A percentile compares a stretch with the other conserved stretches of the same genome.
phyloP scores from a whole-genome alignment of 208 protist species.

The Leishmania amazonensis region DNA sequence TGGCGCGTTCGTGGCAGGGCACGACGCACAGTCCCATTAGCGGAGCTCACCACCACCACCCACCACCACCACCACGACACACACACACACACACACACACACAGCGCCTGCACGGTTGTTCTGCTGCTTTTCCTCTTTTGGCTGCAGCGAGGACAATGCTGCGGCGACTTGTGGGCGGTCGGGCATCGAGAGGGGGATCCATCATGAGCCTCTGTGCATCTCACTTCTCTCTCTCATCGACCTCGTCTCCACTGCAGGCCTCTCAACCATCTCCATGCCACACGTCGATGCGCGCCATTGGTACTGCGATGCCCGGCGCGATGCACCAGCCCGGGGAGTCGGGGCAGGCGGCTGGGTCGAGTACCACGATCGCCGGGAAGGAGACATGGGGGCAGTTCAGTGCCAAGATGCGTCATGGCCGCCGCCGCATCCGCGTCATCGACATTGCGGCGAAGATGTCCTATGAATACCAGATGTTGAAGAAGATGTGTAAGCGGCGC shows the following conservation, averaged over 20 bases:
- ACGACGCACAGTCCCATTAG: background rate
- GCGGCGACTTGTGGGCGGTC: constrained; percentile 7
- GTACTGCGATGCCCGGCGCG: constrained; percentile 41
- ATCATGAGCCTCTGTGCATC: background rate
- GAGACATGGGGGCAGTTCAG: constrained; percentile 90
- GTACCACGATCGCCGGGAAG: constrained; percentile 61
- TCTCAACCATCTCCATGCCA: constrained; percentile 3
- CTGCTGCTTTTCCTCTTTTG: background rate
- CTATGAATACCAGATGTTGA: constrained; percentile 93
- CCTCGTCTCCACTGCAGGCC: background rate
- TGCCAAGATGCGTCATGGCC: constrained; percentile 76
- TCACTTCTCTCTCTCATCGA: background rate
- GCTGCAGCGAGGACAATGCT: constrained; percentile 7
- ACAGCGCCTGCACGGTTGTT: background rate
- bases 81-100: background rate
- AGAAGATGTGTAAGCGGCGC: constrained; percentile 85
- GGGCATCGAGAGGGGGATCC: background rate
- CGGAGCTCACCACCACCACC: background rate
- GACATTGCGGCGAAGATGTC: constrained; percentile 91
- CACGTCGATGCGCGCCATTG: constrained; percentile 3
- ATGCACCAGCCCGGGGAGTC: constrained; percentile 82
- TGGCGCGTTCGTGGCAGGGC: background rate
- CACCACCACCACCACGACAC: background rate
- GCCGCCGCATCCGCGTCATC: constrained; percentile 82
- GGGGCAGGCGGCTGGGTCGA: constrained; percentile 51